These are phyloP conservation scores for Chytriomyces confervae DNA, from an alignment of 192 early-diverging fungal species.

Conservation along the genomic window DNA sequence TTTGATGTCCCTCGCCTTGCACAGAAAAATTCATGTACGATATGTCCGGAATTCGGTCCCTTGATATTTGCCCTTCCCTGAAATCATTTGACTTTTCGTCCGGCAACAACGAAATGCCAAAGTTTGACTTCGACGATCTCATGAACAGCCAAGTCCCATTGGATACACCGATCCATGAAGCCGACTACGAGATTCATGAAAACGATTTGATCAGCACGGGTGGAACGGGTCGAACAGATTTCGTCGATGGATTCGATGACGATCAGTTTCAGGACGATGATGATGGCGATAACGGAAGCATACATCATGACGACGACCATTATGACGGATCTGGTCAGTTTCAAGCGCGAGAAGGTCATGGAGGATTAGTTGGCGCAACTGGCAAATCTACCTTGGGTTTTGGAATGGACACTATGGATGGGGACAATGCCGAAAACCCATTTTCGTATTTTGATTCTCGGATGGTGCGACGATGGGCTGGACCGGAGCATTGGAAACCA, in stretches of 20 bases:
- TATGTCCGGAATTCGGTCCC: constrained; percentile 47
- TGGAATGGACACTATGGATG: constrained; percentile 18
- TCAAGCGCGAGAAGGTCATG: background rate
- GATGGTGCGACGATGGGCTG: constrained; percentile 86
- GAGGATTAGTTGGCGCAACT: background rate
- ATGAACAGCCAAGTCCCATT: constrained; percentile 36
- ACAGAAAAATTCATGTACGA: constrained; percentile 55
- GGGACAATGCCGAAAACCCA: constrained; percentile 59
- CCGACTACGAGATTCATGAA: constrained; percentile 34
- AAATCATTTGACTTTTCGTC: constrained; percentile 69
- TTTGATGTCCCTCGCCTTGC: background rate
- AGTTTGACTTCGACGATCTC: constrained; percentile 26
- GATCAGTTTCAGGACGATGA: constrained; percentile 49
- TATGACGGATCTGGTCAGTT: constrained; percentile 9
- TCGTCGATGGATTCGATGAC: constrained; percentile 28
- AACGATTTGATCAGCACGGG: constrained; percentile 37
- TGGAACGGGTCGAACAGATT: background rate
- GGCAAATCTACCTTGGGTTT: constrained; percentile 17
- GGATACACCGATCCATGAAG: constrained; percentile 13
- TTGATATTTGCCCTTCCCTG: constrained; percentile 74
- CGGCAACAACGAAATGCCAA: constrained; percentile 17
- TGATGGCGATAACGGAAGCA: constrained; percentile 24
- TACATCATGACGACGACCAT: constrained; percentile 17
- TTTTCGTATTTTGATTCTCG: constrained; percentile 89
- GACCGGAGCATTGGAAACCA: constrained; percentile 87